Evolutionary conservation across 768 basidiomycete genomes (phyloP).

Genomic region (Pleurotus tuoliensis): DNA sequence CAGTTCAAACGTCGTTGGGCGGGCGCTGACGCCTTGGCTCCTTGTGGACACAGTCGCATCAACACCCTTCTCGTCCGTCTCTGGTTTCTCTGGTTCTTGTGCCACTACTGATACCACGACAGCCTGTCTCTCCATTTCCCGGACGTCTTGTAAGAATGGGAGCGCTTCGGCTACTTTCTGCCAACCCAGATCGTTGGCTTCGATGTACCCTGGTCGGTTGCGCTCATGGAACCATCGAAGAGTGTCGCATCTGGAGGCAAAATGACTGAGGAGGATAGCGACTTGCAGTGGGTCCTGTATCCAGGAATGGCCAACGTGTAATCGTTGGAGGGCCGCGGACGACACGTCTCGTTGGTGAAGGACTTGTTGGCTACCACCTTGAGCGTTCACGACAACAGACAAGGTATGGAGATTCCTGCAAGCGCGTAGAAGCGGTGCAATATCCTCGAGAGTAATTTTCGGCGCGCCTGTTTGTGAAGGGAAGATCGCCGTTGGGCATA

Average conservation of each 20-base stretch:
- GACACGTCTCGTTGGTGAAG: slow-evolving; percentile 45
- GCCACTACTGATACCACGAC: slow-evolving; percentile 12
- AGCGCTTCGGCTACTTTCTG: slow-evolving; percentile 64
- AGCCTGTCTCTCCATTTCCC: slow-evolving; percentile 52
- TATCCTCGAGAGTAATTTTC: slow-evolving; percentile 57
- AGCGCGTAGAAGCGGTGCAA: slow-evolving; percentile 51
- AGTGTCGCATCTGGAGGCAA: slow-evolving; percentile 66
- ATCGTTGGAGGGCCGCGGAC: slow-evolving; percentile 62
- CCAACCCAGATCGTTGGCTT: slow-evolving; percentile 66
- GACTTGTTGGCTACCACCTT: slow-evolving; percentile 38
- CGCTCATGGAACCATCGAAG: slow-evolving; percentile 79
- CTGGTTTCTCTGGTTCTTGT: slow-evolving; percentile 16
- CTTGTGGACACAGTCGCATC: slow-evolving; percentile 36
- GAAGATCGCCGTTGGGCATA: slow-evolving; percentile 70
- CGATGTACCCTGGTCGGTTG: slow-evolving; percentile 66
- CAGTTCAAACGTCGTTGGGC: slow-evolving; percentile 23
- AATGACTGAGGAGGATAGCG: slow-evolving; percentile 71
- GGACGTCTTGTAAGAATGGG: slow-evolving; percentile 68
- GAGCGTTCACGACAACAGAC: slow-evolving; percentile 61
- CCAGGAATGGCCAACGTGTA: slow-evolving; percentile 77
- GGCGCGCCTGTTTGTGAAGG: slow-evolving; percentile 47
- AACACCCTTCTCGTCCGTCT: slow-evolving; percentile 42
- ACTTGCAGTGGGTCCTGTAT: slow-evolving; percentile 64
- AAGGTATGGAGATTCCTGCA: slow-evolving; percentile 66
- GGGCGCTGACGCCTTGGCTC: slow-evolving; percentile 28